Base-by-base conservation (phyloP, 2,329 filamentous ascomycete genomes). In the Cladosporium sp. region DNA sequence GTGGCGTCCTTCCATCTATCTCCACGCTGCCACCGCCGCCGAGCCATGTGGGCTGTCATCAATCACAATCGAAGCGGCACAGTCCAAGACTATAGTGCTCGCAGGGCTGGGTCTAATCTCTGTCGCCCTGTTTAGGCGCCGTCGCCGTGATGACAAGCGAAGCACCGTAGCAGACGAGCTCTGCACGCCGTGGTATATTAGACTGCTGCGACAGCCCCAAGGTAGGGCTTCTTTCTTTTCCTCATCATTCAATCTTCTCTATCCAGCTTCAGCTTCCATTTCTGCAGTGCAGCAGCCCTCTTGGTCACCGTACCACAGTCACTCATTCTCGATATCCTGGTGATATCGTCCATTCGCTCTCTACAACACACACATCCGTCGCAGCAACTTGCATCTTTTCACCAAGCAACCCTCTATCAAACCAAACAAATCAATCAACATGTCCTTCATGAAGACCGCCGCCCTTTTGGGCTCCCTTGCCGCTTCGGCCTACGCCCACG, bases 391-490 rank as follows among this genome's bases (percentile, higher is more conserved):
- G 51, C 51, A 64, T 55, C 44, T 51, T 44, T 36, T 21, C 49
- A 55, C 34, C 44, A 64, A 64, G 34, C 34, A 55, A 57, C 24
- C 34, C 26, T 34, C 51, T 44, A 26, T 24, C 52, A 12, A 47
- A 41, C 44, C 62, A 38, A 38, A 34, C 28, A 41, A 63, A 64
- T 21, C 44, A n/a, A 38, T 28, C 60, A 52, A 65, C 14, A 75
- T 75, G 74, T 71, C 72, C 64, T 64, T 70, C 68, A 52, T 75
- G 58, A 67, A 68, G 65, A 71, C 69, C 60, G 70, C 70, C 30
- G 73, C 73, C 64, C 65, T 73, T 44, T 38, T 78, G 47, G 73
- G 71, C 66, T 68, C 72, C 11, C 61, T 65, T 30, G 55, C 57
- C 63, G 55, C 63, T 26, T 65, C 63, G 30, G 63, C 57, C 63